Evolutionary conservation across 106 monocot genomes (phyloP).

Genomic region (Xerophyta viscosa): DNA sequence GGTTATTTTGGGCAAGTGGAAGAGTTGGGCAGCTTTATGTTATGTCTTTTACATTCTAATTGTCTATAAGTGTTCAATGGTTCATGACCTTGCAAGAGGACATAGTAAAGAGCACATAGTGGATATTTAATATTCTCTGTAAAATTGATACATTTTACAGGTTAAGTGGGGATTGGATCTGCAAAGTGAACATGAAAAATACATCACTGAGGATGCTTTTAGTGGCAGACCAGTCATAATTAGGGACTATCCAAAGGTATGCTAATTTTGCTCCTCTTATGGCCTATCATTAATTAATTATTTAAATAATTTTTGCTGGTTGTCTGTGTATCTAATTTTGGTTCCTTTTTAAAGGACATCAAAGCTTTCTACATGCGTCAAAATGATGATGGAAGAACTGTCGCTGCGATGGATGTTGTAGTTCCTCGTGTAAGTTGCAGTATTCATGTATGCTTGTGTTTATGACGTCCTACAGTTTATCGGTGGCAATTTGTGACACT

Average conservation of each 20-base stretch:
- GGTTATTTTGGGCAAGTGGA: too few relatives aligned
- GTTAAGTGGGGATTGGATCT: constrained; percentile 94
- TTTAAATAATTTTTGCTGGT: not conserved
- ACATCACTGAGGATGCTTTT: constrained; percentile 85
- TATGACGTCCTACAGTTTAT: too few relatives aligned
- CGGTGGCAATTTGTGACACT: too few relatives aligned
- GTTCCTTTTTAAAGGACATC: constrained; percentile 61
- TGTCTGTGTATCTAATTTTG: too few relatives aligned
- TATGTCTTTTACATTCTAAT: not conserved
- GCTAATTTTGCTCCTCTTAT: not conserved
- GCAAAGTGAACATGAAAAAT: constrained; percentile 99
- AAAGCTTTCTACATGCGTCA: constrained; percentile 97
- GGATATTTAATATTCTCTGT: too few relatives aligned
- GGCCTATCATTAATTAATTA: not conserved
- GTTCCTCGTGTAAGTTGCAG: constrained; percentile 62
- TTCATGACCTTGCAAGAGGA: too few relatives aligned
- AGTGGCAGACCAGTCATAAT: constrained; percentile 86
- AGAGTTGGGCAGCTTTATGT: not conserved
- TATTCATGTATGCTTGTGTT: too few relatives aligned
- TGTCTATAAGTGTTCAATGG: too few relatives aligned
- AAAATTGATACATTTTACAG: constrained; percentile 22
- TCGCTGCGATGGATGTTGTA: constrained; percentile 95
- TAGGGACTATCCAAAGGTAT: constrained; percentile 92
- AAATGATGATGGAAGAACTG: constrained; percentile 95
- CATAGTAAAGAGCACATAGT: too few relatives aligned